Base-by-base conservation (phyloP, 345 rosid genomes). In the Lumnitzera racemosa region DNA sequence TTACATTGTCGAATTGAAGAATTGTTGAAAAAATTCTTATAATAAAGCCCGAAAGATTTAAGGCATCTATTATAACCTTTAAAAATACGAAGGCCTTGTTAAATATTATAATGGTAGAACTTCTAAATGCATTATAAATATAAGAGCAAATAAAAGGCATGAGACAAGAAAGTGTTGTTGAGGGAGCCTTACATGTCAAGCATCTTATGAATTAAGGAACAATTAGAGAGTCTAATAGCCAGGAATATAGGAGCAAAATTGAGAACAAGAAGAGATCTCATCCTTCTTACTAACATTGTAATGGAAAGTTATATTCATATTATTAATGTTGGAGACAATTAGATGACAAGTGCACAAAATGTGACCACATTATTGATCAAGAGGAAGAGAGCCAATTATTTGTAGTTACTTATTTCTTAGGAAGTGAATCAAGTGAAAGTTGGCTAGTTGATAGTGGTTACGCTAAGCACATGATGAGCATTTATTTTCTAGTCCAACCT, bases 361-460 rank as follows among this genome's bases (percentile, higher is more conserved):
- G 50, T 46, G 13, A 59, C 23, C 31, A 13, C 13, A 11, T 4
- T 13, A 24, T 12, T 1, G 51, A 23, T 15, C 6, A 47, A 24
- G 23, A 13, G 13, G 49, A 65, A 3, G 36, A 57, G 15, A 47
- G 52, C 11, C 57, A 47, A 12, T 0, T 66, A 0, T 20, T 59
- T 46, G 57, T 46, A 0, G 47, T 27, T 17, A 20, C 27, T 17
- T 49, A 58, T 46, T 52, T 11, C 43, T 20, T 9, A 5, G 16
- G 27, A 8, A 16, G 16, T 46, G 27, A 15, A 16, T 43, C 46
- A 15, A 46, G 16, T 24, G 36, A 46, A 15, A 17, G 11, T 46
- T 63, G 66, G 66, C 23, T 63, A 2, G 14, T 63, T 43, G 58
- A 63, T 11, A 63, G 59, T 63, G 59, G 66, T 36, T 63, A 46